These are phyloP conservation scores for Clohesyomyces aquaticus DNA, from an alignment of 495 filamentous ascomycete species.

Conservation along the genomic window DNA sequence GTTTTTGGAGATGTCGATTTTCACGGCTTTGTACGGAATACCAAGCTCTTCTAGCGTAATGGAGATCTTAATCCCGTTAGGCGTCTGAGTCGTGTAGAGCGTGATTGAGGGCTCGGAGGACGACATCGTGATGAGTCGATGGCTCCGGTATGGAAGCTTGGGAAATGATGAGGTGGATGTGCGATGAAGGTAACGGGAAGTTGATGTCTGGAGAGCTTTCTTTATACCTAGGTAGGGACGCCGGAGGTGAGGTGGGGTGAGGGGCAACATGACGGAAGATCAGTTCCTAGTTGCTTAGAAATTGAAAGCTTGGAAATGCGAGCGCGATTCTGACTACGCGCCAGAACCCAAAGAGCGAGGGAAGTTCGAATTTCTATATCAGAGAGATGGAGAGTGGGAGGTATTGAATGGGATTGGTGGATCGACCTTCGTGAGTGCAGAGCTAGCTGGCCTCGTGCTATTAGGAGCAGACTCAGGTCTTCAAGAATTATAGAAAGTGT, in stretches of 20 bases:
- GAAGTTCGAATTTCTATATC: too few species aligned
- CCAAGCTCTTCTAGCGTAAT: slow-evolving; percentile 89
- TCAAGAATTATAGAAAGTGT: too few species aligned
- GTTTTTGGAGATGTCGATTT: slow-evolving; percentile 72
- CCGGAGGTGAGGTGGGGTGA: slow-evolving; percentile 23
- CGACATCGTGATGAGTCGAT: slow-evolving; percentile 26
- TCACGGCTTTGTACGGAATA: slow-evolving; percentile 61
- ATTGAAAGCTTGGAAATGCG: slow-evolving; percentile 24
- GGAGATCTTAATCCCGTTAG: slow-evolving; percentile 80
- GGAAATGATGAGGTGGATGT: neutral
- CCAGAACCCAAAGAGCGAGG: too few species aligned
- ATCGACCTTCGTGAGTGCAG: too few species aligned
- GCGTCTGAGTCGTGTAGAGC: slow-evolving; percentile 60
- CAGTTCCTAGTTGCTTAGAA: neutral
- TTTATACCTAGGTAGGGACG: neutral
- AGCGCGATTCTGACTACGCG: neutral
- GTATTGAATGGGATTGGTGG: too few species aligned
- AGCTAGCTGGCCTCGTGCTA: too few species aligned
- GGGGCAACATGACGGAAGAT: slow-evolving; percentile 33
- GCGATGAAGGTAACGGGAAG: neutral
- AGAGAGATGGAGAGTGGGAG: too few species aligned
- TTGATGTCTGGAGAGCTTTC: neutral
- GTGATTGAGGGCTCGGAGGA: slow-evolving; percentile 44
- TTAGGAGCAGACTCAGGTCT: too few species aligned
- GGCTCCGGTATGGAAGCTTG: neutral